Evolutionary conservation across 345 rosid species (phyloP).

Genomic region (Rhodomyrtus tomentosa): DNA sequence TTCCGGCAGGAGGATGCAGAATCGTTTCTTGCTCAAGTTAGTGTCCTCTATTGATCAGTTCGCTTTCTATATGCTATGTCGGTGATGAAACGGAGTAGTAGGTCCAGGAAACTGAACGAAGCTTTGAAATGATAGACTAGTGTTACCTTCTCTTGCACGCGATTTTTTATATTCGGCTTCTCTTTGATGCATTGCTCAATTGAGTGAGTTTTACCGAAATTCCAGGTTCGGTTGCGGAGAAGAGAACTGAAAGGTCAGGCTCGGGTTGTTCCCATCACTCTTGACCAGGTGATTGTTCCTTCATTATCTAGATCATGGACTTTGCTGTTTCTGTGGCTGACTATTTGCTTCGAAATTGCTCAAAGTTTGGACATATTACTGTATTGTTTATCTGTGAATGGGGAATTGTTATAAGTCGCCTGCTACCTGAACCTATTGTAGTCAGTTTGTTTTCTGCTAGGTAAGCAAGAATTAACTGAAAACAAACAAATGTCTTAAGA

Average conservation of each 20-base stretch:
- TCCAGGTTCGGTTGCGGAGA: constrained; percentile 67
- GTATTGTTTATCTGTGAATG: neutral
- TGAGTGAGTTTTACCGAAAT: neutral
- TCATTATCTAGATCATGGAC: neutral
- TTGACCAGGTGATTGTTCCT: constrained; percentile 54
- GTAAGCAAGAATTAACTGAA: neutral
- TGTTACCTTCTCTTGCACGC: neutral
- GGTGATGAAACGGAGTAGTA: neutral
- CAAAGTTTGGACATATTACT: neutral
- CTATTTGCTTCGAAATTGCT: neutral
- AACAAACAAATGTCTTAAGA: neutral
- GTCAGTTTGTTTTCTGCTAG: neutral
- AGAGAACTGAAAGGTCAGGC: constrained; percentile 61
- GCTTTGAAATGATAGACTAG: neutral
- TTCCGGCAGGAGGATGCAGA: constrained; percentile 92
- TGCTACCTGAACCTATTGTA: neutral
- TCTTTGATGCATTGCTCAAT: neutral
- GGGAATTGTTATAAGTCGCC: neutral
- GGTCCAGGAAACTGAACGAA: neutral
- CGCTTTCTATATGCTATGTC: neutral
- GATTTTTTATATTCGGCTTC: neutral
- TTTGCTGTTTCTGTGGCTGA: neutral
- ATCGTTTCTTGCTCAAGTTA: constrained; percentile 75
- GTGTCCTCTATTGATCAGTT: neutral
- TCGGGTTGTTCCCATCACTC: constrained; percentile 81